Evolutionary conservation across 352 stramenopile genomes (phyloP).

Genomic region (Hyaloperonospora brassicae): DNA sequence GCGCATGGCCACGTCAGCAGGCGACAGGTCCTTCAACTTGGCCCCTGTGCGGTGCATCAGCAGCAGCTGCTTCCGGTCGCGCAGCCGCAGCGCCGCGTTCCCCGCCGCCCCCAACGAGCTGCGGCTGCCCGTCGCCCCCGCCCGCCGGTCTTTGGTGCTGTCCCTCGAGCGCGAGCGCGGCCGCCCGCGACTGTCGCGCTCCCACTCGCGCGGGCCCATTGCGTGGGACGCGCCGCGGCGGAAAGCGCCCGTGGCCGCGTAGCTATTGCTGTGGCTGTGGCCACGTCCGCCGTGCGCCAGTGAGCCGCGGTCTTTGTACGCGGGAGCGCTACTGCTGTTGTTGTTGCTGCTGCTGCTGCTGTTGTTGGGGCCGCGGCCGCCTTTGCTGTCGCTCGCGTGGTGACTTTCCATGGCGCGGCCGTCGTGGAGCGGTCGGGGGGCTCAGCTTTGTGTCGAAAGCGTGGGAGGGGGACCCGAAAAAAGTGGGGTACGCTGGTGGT

Average conservation of each 20-base stretch:
- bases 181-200: constrained; percentile 25
- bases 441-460: constrained; percentile 11
- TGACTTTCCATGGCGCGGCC: constrained; percentile 26
- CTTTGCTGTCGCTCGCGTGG: constrained; percentile 24
- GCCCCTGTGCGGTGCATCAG: constrained; percentile 62
- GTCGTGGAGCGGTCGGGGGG: constrained; percentile 4
- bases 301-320: constrained; percentile 27
- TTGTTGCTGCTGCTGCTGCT: too few relatives aligned
- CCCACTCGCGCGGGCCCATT: constrained; percentile 22
- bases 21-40: constrained; percentile 38
- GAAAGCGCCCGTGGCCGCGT: constrained; percentile 19
- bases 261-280: not conserved
- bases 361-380: constrained; percentile 4
- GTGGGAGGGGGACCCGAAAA: not conserved
- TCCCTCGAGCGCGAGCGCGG: constrained; percentile 40
- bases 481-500: not conserved
- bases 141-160: constrained; percentile 16
- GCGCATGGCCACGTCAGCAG: constrained; percentile 39
- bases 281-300: constrained; percentile 20
- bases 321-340: constrained; percentile 2
- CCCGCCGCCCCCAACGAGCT: constrained; percentile 39
- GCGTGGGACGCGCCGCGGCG: constrained; percentile 29
- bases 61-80: constrained; percentile 66
- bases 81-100: constrained; percentile 45
- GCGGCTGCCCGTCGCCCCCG: constrained; percentile 20